phyloP scores from a whole-genome alignment of 2,329 filamentous ascomycete species.

The Fonsecaea nubica region DNA sequence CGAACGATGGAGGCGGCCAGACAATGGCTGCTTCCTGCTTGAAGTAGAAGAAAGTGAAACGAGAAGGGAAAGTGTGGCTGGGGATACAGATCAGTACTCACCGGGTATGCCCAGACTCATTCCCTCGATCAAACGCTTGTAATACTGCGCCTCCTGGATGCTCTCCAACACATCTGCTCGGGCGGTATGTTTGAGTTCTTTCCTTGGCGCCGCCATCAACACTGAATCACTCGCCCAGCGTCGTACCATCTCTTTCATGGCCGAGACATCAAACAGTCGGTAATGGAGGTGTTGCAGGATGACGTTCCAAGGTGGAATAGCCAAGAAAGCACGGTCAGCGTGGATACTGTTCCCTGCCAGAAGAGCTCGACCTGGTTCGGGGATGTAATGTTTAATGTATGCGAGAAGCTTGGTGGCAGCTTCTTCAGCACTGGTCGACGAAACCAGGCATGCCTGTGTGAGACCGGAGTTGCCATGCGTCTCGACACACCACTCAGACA shows the following conservation, averaged over 20 bases:
- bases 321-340: slow-evolving; percentile 82
- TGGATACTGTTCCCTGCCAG: slow-evolving; percentile 94
- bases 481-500: slow-evolving; percentile 87
- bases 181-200: slow-evolving; percentile 80
- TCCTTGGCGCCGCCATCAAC: slow-evolving; percentile 69
- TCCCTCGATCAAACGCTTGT: slow-evolving; percentile 63
- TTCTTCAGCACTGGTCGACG: slow-evolving; percentile 70
- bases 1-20: not conserved
- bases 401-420: slow-evolving; percentile 75
- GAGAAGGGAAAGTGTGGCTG: not conserved
- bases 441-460: slow-evolving; percentile 75
- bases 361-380: slow-evolving; percentile 69
- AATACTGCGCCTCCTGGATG: slow-evolving; percentile 88
- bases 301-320: slow-evolving; percentile 72
- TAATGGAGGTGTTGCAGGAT: slow-evolving; percentile 84
- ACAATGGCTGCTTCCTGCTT: not conserved
- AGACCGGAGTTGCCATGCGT: slow-evolving; percentile 85
- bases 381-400: slow-evolving; percentile 77
- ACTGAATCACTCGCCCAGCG: slow-evolving; percentile 75
- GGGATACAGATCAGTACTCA: not conserved
- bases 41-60: not conserved
- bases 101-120: not conserved
- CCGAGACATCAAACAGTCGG: slow-evolving; percentile 88
- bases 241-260: slow-evolving; percentile 85
- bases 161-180: slow-evolving; percentile 92